phyloP scores from a whole-genome alignment of 2,329 filamentous ascomycete species.

The Coniochaeta sp. region DNA sequence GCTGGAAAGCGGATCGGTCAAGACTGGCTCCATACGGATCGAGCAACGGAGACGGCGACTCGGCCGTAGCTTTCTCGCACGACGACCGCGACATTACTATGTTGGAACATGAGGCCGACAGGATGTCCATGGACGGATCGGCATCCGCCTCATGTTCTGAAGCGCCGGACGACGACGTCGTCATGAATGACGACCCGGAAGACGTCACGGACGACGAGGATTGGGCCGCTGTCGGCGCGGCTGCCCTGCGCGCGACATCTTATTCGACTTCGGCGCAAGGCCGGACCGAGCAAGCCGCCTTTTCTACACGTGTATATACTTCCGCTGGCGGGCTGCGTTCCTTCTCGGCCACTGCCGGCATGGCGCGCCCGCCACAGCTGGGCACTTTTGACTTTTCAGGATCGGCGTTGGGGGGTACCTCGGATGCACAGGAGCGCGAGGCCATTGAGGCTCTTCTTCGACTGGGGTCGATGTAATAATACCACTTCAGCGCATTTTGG shows the following conservation, averaged over 20 bases:
- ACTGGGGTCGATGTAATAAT: slow-evolving; percentile 68
- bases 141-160: slow-evolving; percentile 70
- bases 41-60: slow-evolving; percentile 54
- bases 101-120: slow-evolving; percentile 81
- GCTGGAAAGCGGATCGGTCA: slow-evolving; percentile 36
- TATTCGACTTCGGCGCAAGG: slow-evolving; percentile 49
- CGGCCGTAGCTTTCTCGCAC: slow-evolving; percentile 63
- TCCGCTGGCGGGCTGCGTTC: slow-evolving; percentile 36
- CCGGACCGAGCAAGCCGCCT: slow-evolving; percentile 42
- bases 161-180: slow-evolving; percentile 56
- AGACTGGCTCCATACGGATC: slow-evolving; percentile 44
- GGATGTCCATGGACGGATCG: slow-evolving; percentile 78
- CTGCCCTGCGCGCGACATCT: slow-evolving; percentile 65
- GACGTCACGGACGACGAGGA: slow-evolving; percentile 94
- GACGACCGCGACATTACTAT: slow-evolving; percentile 60
- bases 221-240: slow-evolving; percentile 85
- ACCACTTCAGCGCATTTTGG: slow-evolving; percentile 30
- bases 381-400: slow-evolving; percentile 45
- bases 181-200: slow-evolving; percentile 67
- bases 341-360: slow-evolving; percentile 41
- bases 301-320: slow-evolving; percentile 41
- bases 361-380: slow-evolving; percentile 45
- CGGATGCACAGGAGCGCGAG: slow-evolving; percentile 69
- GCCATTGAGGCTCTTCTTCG: slow-evolving; percentile 74
- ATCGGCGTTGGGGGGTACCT: slow-evolving; percentile 39